Evolutionary conservation across 2,329 filamentous ascomycete genomes (phyloP).

Genomic region (Ploettnerulaceae sp.): DNA sequence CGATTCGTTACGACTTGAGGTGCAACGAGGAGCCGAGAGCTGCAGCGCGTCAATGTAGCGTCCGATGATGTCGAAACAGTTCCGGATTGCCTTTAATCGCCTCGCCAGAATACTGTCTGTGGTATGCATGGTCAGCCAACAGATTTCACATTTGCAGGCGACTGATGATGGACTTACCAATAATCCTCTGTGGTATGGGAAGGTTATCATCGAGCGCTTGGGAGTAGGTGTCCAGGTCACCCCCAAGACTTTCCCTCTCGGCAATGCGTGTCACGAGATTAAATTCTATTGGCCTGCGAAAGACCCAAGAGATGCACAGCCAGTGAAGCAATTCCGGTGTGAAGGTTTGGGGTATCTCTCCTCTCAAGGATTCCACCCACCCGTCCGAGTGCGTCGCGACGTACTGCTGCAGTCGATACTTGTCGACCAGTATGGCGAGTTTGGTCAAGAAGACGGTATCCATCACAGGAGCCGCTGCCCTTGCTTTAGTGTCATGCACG

Average conservation of each 20-base stretch:
- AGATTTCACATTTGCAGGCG: no score
- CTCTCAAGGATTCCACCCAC: constrained; percentile 11
- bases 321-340: constrained; percentile 13
- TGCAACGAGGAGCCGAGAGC: constrained; percentile 9
- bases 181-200: constrained; percentile 14
- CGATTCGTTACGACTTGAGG: constrained; percentile 9
- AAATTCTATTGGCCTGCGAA: constrained; percentile 12
- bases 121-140: neutral
- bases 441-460: constrained; percentile 31
- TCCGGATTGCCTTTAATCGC: constrained; percentile 22
- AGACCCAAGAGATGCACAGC: constrained; percentile 19
- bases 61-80: constrained; percentile 31
- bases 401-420: constrained; percentile 25
- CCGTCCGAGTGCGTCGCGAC: neutral
- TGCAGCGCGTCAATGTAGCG: constrained; percentile 28
- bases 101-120: constrained; percentile 8
- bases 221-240: constrained; percentile 5
- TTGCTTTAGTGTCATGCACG: constrained; percentile 3
- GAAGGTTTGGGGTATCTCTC: constrained; percentile 6
- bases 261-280: constrained; percentile 11
- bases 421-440: constrained; percentile 30
- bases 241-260: constrained; percentile 11
- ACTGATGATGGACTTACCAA: constrained; percentile 1
- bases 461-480: constrained; percentile 21
- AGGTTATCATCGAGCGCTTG: constrained; percentile 11